phyloP scores from a whole-genome alignment of 2,329 filamentous ascomycete species.

The Escovopsis sp. region DNA sequence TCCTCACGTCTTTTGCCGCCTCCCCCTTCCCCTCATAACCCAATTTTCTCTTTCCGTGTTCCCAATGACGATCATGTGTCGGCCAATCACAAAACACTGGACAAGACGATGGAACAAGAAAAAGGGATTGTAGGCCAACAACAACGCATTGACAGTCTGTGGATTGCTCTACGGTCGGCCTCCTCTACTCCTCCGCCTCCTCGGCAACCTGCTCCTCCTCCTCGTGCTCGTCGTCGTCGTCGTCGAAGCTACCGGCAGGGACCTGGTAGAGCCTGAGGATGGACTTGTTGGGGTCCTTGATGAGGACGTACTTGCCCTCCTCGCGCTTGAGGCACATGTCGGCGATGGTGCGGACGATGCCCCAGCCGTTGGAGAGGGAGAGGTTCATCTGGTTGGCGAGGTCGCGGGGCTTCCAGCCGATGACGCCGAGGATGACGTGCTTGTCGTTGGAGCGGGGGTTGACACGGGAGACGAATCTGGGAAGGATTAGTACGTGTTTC shows the following conservation, averaged over 20 bases:
- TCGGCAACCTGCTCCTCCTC: slow-evolving; percentile 33
- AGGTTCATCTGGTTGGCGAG: slow-evolving; percentile 98
- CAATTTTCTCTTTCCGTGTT: not conserved
- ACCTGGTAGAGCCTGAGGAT: slow-evolving; percentile 89
- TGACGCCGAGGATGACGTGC: slow-evolving; percentile 87
- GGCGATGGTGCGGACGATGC: slow-evolving; percentile 93
- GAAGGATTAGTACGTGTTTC: slow-evolving; percentile 12
- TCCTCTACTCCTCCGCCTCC: slow-evolving; percentile 17
- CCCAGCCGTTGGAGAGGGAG: slow-evolving; percentile 93
- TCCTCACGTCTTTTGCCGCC: no score
- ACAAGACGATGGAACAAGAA: not conserved
- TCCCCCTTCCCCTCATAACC: no score
- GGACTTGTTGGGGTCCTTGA: slow-evolving; percentile 92
- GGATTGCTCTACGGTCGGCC: not conserved
- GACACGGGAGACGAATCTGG: slow-evolving; percentile 81
- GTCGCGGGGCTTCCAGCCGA: slow-evolving; percentile 95
- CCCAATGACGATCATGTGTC: not conserved
- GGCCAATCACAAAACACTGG: not conserved
- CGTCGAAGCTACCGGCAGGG: slow-evolving; percentile 75
- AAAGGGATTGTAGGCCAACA: no score
- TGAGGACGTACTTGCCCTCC: slow-evolving; percentile 67
- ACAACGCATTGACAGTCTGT: no score
- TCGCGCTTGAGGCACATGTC: slow-evolving; percentile 76
- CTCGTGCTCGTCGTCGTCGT: slow-evolving; percentile 61
- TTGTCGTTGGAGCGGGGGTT: slow-evolving; percentile 87